Evolutionary conservation across 2,329 filamentous ascomycete species (phyloP).

Genomic region (Fonsecaea nubica): DNA sequence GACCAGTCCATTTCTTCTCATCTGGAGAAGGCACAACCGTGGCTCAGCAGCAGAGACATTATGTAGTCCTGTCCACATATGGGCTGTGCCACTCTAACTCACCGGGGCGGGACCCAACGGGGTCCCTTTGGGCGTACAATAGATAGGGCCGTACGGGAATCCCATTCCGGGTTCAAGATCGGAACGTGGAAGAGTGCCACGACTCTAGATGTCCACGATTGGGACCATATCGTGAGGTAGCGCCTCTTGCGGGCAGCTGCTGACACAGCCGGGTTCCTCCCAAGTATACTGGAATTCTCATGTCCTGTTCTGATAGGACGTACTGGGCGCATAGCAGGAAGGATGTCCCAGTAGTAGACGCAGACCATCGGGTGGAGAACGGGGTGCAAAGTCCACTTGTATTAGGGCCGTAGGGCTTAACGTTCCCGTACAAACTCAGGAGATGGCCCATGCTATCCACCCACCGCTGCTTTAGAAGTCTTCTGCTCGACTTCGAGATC

Average conservation of each 20-base stretch:
- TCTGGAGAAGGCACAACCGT: constrained; percentile 1
- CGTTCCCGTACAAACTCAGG: not conserved
- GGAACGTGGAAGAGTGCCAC: constrained; percentile 8
- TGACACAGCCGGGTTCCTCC: constrained; percentile 8
- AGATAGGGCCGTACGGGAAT: constrained; percentile 13
- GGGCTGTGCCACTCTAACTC: not conserved
- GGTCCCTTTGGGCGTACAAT: not conserved
- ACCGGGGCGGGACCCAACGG: constrained; percentile 3
- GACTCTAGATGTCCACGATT: not conserved
- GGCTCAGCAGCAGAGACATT: constrained; percentile 7
- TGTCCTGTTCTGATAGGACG: constrained; percentile 5
- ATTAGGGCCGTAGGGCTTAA: constrained; percentile 20
- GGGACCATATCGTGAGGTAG: constrained; percentile 14
- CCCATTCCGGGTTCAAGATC: constrained; percentile 16
- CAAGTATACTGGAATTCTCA: not conserved
- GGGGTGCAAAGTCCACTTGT: constrained; percentile 6
- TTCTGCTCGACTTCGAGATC: constrained; percentile 3
- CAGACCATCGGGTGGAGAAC: constrained; percentile 16
- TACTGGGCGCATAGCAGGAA: not conserved
- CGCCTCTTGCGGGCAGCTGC: constrained; percentile 8
- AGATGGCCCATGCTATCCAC: constrained; percentile 7
- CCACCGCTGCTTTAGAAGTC: constrained; percentile 10
- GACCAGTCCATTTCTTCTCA: constrained; percentile 6
- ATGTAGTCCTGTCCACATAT: not conserved
- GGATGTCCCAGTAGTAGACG: constrained; percentile 7